Evolutionary conservation across 352 stramenopile species (phyloP), one percentile per base, ranked within the genome.

Genomic region (Blastocystis sp.): DNA sequence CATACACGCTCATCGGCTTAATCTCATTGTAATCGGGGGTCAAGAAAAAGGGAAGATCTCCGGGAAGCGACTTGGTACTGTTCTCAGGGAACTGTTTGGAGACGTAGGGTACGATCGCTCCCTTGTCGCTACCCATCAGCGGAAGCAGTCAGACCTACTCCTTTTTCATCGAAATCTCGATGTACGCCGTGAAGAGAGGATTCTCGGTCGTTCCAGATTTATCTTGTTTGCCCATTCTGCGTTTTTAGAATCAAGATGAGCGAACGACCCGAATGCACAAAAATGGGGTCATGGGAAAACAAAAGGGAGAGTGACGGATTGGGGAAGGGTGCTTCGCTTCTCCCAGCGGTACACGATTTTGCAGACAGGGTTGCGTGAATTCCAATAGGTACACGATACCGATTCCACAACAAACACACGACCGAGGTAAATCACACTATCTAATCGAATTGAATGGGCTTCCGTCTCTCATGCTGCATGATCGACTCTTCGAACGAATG

Each of bases 401-500:
- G 2, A 59, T 59, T 59, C 51, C 32, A 6, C 11, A 59, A 59
- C 11, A 59, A 59, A 59, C 51, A 59, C 51, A 16, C 32, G 18
- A 59, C n/a, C n/a, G n/a, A n/a, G n/a, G n/a, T n/a, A n/a, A n/a
- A n/a, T n/a, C n/a, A n/a, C n/a, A 59, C n/a, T 59, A 27, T 32
- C 51, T 59, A 59, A 32, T 59, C 51, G 32, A 75, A 75, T 8
- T 75, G 63, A 24, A 75, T 51, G 4, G 63, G 63, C n/a, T 75
- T 40, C 63, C 63, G 18, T 51, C 42, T 4, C 32, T 75, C 42
- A 21, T 29, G n/a, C 63, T 29, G 32, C 7, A 29, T 51, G 21
- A 56, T 46, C 4, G 32, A 40, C 16, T 49, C 63, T 27, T 81
- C 69, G 44, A 81, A 85, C 32, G 69, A 34, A 61, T 93, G 92